Evolutionary conservation across 1,284 basidiomycete genomes (phyloP).

Genomic region (Pterulicium gracile): DNA sequence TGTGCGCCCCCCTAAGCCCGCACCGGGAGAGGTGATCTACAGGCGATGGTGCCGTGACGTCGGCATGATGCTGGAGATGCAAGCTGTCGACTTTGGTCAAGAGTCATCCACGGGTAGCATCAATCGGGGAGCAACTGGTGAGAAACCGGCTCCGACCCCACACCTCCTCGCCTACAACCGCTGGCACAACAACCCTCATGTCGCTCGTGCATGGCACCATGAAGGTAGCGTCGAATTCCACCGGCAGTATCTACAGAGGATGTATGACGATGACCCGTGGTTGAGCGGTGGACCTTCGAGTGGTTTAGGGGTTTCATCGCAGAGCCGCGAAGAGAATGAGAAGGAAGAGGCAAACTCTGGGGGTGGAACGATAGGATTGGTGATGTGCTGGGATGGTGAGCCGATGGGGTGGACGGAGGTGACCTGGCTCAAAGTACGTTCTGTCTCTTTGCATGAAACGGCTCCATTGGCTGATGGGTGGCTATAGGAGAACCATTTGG

Average conservation of each 20-base stretch:
- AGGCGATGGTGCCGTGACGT: conserved; percentile 33
- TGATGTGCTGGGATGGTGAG: conserved; percentile 44
- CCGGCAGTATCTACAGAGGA: conserved; percentile 27
- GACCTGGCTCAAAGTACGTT: conserved; percentile 28
- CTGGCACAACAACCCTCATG: conserved; percentile 43
- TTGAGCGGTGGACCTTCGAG: conserved; percentile 26
- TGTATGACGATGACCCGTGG: conserved; percentile 28
- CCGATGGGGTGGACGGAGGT: conserved; percentile 43
- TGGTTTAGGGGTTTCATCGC: neutral
- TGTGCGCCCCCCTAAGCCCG: conserved; percentile 41
- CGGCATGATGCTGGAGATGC: conserved; percentile 30
- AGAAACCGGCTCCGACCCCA: too few relatives aligned
- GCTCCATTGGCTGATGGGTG: neutral
- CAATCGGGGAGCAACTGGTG: conserved; percentile 9
- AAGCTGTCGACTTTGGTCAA: conserved; percentile 30
- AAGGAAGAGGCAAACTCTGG: neutral
- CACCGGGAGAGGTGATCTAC: conserved; percentile 34
- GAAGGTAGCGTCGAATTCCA: conserved; percentile 37
- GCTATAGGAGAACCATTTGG: conserved; percentile 33
- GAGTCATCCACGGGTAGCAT: conserved; percentile 11
- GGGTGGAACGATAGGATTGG: neutral
- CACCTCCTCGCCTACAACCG: conserved; percentile 36
- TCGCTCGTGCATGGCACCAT: conserved; percentile 41
- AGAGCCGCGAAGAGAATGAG: neutral
- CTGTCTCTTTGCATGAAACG: neutral